Percentiles rank a stretch among this genome's conserved stretches.
These are phyloP conservation scores for Scutellaria baicalensis DNA, from an alignment of 257 asterid genomes.

Conservation along the genomic window DNA sequence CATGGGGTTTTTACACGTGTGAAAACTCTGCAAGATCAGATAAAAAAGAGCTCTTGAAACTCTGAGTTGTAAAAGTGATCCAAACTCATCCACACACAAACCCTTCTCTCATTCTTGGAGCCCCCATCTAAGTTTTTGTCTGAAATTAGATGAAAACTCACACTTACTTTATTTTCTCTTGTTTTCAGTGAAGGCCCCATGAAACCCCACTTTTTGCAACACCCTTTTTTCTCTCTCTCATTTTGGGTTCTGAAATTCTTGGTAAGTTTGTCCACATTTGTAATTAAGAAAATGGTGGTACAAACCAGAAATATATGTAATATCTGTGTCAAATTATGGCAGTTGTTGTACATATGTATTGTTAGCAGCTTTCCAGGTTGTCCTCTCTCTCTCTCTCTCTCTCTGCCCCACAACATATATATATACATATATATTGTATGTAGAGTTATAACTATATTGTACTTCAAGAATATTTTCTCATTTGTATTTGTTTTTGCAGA, in stretches of 20 bases:
- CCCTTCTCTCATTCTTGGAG: too few species aligned
- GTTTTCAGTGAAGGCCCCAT: constrained; percentile 49
- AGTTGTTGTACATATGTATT: constrained; percentile 10
- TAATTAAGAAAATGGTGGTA: constrained; percentile 4
- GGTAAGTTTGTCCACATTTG: constrained; percentile 33
- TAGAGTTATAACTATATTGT: not conserved
- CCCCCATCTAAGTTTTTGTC: too few species aligned
- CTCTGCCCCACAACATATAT: constrained; percentile 26
- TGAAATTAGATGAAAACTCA: not conserved
- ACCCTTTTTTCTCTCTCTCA: constrained; percentile 5
- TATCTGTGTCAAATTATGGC: constrained; percentile 20
- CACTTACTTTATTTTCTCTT: constrained; percentile 18
- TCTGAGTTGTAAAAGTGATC: not conserved
- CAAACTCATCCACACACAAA: too few species aligned
- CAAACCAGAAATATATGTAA: constrained; percentile 3
- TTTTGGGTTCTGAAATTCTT: constrained; percentile 17
- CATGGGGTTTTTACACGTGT: constrained; percentile 49
- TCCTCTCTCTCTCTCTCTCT: constrained; percentile 28
- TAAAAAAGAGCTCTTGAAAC: constrained; percentile 30
- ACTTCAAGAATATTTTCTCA: constrained; percentile 2
- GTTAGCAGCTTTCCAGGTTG: constrained; percentile 41
- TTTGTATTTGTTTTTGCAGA: not conserved
- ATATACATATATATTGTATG: not conserved
- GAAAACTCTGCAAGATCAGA: constrained; percentile 44
- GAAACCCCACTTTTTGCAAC: constrained; percentile 32